Percentiles rank a stretch among this genome's conserved stretches.
phyloP scores from a whole-genome alignment of 225 moss, liverwort and hornwort genomes.

The Straminergon stramineum region DNA sequence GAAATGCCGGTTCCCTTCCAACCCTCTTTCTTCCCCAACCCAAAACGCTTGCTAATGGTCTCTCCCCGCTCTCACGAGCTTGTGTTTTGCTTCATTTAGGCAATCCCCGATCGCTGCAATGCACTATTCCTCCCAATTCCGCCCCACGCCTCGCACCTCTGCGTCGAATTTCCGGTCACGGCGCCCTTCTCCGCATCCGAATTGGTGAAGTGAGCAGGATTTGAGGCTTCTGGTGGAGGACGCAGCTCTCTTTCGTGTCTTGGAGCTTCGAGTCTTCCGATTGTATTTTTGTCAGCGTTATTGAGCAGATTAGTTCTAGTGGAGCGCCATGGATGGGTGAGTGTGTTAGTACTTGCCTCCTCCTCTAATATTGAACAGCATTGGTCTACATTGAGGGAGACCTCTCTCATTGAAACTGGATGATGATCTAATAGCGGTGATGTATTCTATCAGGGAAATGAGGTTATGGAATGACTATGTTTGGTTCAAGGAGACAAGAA shows the following conservation, averaged over 20 bases:
- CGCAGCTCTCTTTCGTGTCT: neutral
- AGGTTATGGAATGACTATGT: neutral
- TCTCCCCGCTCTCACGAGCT: neutral
- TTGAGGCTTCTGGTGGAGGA: neutral
- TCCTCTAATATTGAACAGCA: neutral
- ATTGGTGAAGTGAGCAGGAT: constrained; percentile 19
- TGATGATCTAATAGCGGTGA: neutral
- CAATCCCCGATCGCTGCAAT: constrained; percentile 21
- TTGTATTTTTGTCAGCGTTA: neutral
- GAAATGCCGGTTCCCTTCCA: constrained; percentile 13
- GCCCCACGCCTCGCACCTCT: neutral
- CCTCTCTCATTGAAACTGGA: neutral
- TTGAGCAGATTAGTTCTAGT: neutral
- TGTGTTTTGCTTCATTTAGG: neutral
- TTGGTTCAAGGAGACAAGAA: neutral
- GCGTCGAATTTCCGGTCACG: neutral
- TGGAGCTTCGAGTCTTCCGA: neutral
- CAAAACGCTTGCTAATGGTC: neutral
- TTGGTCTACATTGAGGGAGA: neutral
- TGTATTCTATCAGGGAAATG: neutral
- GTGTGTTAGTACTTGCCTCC: neutral
- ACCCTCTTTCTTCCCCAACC: neutral
- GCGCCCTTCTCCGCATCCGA: neutral
- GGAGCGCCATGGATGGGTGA: constrained; percentile 35
- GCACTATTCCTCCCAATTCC: constrained; percentile 1